Base-by-base conservation (phyloP, 129 eudicot species). In the Saussurea involucrata region DNA sequence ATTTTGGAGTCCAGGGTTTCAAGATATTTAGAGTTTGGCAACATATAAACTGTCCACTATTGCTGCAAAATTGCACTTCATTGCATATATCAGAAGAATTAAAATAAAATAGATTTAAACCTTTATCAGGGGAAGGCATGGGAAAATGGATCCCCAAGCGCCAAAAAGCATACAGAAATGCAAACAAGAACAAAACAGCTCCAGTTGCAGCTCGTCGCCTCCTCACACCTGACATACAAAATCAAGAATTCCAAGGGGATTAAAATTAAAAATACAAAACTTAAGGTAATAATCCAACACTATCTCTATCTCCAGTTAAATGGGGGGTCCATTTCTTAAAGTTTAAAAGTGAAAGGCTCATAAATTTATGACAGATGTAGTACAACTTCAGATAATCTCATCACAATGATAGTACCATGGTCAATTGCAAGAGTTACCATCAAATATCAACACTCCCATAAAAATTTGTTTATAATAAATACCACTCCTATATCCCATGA, bases 81-180 rank as follows among this genome's bases (percentile, higher is more conserved):
- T 40, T 66, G 5, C 24, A 63, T 4, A 7, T 37, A 37, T 13
- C 31, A 24, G 22, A 20, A 74, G 37, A 8, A 5, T 15, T 60
- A 24, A 25, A 63, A 25, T 6, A 55, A n/a, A 46, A 49, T 74
- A 64, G 49, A 80, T 73, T 7, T 55, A 8, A 58, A 95, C 99
- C 99, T 92, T 90, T 89, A 82, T 95, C 96, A n/a, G 97, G 98
- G 72, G 98, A 95, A 79, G 98, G 99, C 99, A 95, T 95, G 9
- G 99, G 99, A 66, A 95, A 95, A 79, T 95, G 99, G 75, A 95
- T 90, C 68, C 99, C 99, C 88, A 95, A 66, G 63, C 95, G 99
- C 99, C 99, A 95, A 83, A 95, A 95, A 68, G 85, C 99, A 80
- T 95, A 95, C 17, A 95, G 89, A 79, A 92, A 95, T 17, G 86